Evolutionary conservation across 176 grass and related monocot genomes (phyloP), one percentile per base, ranked within the genome.

Genomic region (Echinochloa phyllopogon): DNA sequence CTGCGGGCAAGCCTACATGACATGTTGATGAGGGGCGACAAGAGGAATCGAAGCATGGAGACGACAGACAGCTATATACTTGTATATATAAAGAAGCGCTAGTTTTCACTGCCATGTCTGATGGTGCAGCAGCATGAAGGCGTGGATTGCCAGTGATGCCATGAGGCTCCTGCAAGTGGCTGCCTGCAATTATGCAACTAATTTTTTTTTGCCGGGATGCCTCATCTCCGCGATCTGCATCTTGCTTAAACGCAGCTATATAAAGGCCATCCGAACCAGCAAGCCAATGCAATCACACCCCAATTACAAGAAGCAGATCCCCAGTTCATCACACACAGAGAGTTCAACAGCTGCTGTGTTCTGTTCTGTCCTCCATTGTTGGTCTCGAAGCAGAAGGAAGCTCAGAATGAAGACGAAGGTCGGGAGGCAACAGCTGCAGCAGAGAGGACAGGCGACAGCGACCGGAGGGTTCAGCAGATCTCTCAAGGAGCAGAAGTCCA

Each of bases 121-220:
- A 75, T 39, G 72, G 72, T 75, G 49, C 4, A 12, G 48, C 71
- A 6, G 27, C 71, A 75, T 13, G 17, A 1, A 38, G 72, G 49
- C 49, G 72, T 55, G 72, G 72, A 10, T 55, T 75, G 72, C 49
- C 72, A 75, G 50, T 53, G 27, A 56, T 75, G 72, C 72, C 50
- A 75, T 39, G 17, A 75, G 18, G 49, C 69, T 72, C 69, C 69
- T 47, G 42, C 67, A 16, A 45, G 55, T 58, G 55, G 55, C 55
- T n/a, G 2, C n/a, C 23, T 72, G 69, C 69, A 63, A 72, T 72
- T 72, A 72, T 72, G 43, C 41, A 65, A 5, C 62, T 69, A 53
- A 36, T 25, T 3, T 2, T 20, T 24, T 56, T 24, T 60, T 60
- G 57, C 57, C 25, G 57, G 57, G 57, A 60, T n/a, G 5, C n/a